phyloP scores from a whole-genome alignment of 2,329 filamentous ascomycete species.

The Fusarium drepaniforme region DNA sequence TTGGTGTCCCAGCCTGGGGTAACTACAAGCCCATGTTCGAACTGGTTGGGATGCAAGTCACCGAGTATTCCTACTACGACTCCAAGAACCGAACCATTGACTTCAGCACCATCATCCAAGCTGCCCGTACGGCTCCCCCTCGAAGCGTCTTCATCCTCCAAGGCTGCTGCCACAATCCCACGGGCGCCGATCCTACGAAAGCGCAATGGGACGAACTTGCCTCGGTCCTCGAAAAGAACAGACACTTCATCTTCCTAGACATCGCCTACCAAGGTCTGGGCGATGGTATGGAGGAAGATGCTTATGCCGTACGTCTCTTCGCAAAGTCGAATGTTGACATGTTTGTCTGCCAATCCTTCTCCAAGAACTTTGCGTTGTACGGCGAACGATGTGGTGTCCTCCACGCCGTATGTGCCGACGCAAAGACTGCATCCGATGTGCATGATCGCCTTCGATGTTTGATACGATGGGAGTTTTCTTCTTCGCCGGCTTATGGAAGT shows the following conservation, averaged over 20 bases:
- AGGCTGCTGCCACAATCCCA: slow-evolving; percentile 54
- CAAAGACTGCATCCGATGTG: slow-evolving; percentile 7
- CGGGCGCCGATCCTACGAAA: slow-evolving; percentile 47
- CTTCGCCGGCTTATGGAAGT: slow-evolving; percentile 31
- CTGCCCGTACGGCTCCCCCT: slow-evolving; percentile 40
- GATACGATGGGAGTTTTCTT: slow-evolving; percentile 30
- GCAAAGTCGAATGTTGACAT: slow-evolving; percentile 45
- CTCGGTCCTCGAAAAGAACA: slow-evolving; percentile 8
- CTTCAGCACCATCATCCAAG: slow-evolving; percentile 41
- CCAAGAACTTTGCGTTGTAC: slow-evolving; percentile 55
- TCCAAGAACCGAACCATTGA: slow-evolving; percentile 40
- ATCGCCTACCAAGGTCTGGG: slow-evolving; percentile 54
- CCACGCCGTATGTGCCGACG: slow-evolving; percentile 18
- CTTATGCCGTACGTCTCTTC: slow-evolving; percentile 45
- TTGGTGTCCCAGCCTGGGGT: slow-evolving; percentile 46
- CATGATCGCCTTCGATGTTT: slow-evolving; percentile 28
- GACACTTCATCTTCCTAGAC: slow-evolving; percentile 50
- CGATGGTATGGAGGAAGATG: slow-evolving; percentile 48
- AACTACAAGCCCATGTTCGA: slow-evolving; percentile 50
- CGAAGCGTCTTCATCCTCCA: slow-evolving; percentile 52
- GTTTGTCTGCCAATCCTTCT: slow-evolving; percentile 52
- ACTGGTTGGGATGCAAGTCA: slow-evolving; percentile 44
- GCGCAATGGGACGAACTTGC: slow-evolving; percentile 49
- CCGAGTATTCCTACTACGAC: slow-evolving; percentile 49
- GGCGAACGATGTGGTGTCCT: slow-evolving; percentile 50